Evolutionary conservation across 2,329 filamentous ascomycete species (phyloP).

Genomic region (Calonectria honghensis): DNA sequence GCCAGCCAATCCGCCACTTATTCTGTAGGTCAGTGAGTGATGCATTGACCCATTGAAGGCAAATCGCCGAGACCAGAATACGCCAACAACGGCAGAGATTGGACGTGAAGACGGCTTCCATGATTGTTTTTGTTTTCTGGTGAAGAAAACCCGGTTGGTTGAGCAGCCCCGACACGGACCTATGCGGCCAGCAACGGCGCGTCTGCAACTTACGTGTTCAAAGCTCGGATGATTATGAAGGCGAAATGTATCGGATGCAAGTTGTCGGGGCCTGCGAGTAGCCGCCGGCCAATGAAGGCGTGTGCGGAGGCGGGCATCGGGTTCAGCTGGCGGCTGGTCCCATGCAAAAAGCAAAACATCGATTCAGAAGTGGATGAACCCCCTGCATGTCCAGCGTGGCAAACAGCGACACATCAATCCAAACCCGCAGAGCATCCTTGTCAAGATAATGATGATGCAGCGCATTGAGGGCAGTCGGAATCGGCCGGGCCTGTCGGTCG

Average conservation of each 20-base stretch:
- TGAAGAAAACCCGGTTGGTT: not conserved
- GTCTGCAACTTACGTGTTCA: not conserved
- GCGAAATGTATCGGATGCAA: slow-evolving; percentile 1
- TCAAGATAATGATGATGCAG: not conserved
- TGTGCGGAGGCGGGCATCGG: slow-evolving; percentile 4
- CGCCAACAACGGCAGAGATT: not conserved
- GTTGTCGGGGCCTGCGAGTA: not conserved
- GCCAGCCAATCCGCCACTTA: not conserved
- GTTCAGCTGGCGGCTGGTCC: slow-evolving; percentile 1
- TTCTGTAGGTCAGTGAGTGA: not conserved
- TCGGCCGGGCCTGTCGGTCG: not conserved
- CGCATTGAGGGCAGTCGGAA: not conserved
- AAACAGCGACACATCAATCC: slow-evolving; percentile 1
- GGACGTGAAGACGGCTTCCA: not conserved
- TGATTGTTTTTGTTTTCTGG: not conserved
- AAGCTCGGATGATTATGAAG: not conserved
- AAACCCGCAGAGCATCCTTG: slow-evolving; percentile 2
- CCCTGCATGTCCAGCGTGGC: slow-evolving; percentile 2
- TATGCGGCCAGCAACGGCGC: slow-evolving; percentile 1
- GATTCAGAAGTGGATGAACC: slow-evolving; percentile 3
- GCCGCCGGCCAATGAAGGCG: not conserved
- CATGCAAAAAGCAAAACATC: slow-evolving; percentile 6
- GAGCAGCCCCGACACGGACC: not conserved
- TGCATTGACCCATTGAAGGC: not conserved
- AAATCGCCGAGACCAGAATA: not conserved